Base-by-base conservation (phyloP, 768 basidiomycete species). In the Trametes cubensis region DNA sequence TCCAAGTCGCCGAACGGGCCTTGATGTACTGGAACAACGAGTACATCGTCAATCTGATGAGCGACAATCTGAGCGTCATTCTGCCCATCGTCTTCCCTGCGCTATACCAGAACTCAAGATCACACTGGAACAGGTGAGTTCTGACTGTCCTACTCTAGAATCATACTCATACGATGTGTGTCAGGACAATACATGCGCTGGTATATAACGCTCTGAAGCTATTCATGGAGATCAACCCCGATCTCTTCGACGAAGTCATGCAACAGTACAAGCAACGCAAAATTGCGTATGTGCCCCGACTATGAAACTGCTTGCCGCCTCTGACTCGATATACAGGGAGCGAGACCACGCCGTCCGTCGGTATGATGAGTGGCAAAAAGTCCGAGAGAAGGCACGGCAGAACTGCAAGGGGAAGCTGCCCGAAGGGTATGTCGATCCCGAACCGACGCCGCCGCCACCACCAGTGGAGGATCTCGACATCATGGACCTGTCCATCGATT, bases 21-120 rank as follows among this genome's bases (percentile, higher is more conserved):
- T 76, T 99, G 62, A 83, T 97, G 68, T 98, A 97, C 75, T 99
- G 97, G 97, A 98, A 98, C 79, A 98, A 98, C 78, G 97, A 98
- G 78, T 99, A 98, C 77, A 95, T 98, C 67, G 93, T 99, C 69
- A 99, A 97, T 75, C 85, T 99, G 55, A 98, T 99, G 94, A 93
- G 94, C 74, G 95, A 98, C 71, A 98, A 98, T 73, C 82, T 98
- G 65, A 75, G 85, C 23, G 76, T 88, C 64, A 86, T 99, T 61
- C 82, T 99, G 30, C 97, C 97, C 7, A 93, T 99, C 70, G 95
- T 99, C 53, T 99, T 98, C 80, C 94, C 96, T 28, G 91, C 95
- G 7, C 76, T 99, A 65, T 98, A 96, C 74, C 89, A 88, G 44
- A 98, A 98, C 75, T 98, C 95, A 48, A 94, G 92, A 75, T 87